Evolutionary conservation across 2,329 filamentous ascomycete genomes (phyloP), one percentile per base, ranked within the genome.

Genomic region (Phyllosticta citrichinensis): DNA sequence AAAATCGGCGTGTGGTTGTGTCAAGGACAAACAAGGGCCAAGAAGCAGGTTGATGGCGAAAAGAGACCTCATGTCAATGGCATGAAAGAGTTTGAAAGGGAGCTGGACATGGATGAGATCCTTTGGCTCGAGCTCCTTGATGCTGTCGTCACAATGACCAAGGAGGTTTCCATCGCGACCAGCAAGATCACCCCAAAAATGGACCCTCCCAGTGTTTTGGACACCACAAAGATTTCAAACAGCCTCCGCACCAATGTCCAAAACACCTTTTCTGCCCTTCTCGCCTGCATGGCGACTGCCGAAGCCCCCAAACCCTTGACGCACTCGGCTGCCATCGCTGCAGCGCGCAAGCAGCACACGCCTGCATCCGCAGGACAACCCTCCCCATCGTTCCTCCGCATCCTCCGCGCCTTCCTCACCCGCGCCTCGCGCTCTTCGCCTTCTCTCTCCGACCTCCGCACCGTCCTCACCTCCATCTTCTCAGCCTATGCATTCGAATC

Each of bases 1-100:
- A 87, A 91, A 65, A 90, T 99, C 1, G 94, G 95, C 14, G 93
- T 96, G 57, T 99, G 94, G 94, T 79, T 99, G 12, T 97, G 94
- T 67, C 90, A 95, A 73, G 85, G 87, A 1, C 91, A 96, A 70
- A 90, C 84, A 56, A 89, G 87, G 68, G 82, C 81, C 0, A 74
- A 78, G 5, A 63, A 61, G 55, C 52, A 53, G 56, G 61, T 57
- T 56, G n/a, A 47, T n/a, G 40, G 40, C 6, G 40, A n/a, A n/a
- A 47, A 47, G 40, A 64, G 55, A 35, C 60, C 66, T 74, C 66
- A 58, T 73, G 62, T 61, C 70, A 60, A 63, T 68, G 51, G 62
- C 27, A 66, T 68, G 14, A 65, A 65, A 20, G 74, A 82, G 4
- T 74, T 83, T 56, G 77, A 83, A 73, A 73, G 83, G 63, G 81